Conservation (phyloP, 2,329 filamentous ascomycete genomes). For the Xylaria sp. region DNA sequence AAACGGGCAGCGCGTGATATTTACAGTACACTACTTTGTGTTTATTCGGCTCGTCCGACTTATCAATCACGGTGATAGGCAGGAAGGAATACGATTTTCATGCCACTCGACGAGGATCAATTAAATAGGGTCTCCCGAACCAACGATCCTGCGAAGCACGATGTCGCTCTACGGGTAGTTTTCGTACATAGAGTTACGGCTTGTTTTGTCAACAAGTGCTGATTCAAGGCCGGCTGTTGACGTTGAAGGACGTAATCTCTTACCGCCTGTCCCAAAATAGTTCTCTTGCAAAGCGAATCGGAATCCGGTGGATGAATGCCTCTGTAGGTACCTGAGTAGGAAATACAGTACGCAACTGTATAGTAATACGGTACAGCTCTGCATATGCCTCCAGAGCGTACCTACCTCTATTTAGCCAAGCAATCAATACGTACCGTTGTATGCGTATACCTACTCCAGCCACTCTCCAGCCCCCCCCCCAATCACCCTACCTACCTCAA, state of each 20-base stretch:
- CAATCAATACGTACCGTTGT: not conserved
- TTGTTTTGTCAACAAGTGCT: conserved; percentile 6
- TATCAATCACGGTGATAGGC: conserved; percentile 14
- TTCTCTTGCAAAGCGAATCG: conserved; percentile 13
- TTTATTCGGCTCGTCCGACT: conserved; percentile 22
- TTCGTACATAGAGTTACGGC: not conserved
- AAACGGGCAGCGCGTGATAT: conserved; percentile 29
- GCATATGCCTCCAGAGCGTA: not conserved
- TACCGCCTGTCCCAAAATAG: conserved; percentile 31
- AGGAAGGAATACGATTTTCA: conserved; percentile 19
- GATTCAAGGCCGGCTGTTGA: conserved; percentile 1
- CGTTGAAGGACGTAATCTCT: conserved; percentile 7
- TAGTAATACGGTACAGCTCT: not conserved
- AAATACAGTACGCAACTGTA: too few relatives aligned
- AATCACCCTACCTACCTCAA: not conserved
- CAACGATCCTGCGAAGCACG: conserved; percentile 10
- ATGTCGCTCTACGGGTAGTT: not conserved
- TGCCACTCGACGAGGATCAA: conserved; percentile 18
- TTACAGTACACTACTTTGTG: conserved; percentile 19
- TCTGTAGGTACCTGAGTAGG: not conserved
- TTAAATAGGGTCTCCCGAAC: conserved; percentile 3
- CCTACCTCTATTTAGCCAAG: not conserved
- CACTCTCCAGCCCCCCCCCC: conserved; percentile 18
- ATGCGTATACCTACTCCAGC: not conserved
- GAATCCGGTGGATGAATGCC: conserved; percentile 12